These are phyloP conservation scores for Lipomyces mesembrius DNA, from an alignment of 805 yeast genomes.

Conservation along the genomic window DNA sequence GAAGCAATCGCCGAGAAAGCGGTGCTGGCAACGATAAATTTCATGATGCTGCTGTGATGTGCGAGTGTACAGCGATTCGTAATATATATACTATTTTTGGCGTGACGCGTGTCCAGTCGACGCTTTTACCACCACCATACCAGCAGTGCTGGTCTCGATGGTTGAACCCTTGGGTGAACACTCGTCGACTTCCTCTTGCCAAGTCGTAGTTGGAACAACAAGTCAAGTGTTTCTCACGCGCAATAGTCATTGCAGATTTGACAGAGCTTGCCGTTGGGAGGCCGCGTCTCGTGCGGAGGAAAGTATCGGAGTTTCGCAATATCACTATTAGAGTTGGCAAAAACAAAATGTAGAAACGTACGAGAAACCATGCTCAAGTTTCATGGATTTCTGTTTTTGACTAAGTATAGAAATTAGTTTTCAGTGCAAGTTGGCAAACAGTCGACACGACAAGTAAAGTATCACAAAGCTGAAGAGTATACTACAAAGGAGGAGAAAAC, in stretches of 20 bases:
- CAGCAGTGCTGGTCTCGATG: too few species aligned
- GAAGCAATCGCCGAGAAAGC: slow-evolving; percentile 33
- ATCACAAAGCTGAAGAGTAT: background rate
- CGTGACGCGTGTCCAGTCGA: too few species aligned
- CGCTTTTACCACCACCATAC: too few species aligned
- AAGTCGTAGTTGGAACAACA: too few species aligned
- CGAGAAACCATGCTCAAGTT: background rate
- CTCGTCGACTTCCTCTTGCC: too few species aligned
- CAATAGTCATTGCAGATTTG: too few species aligned
- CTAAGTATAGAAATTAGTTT: background rate
- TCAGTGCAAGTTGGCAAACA: background rate
- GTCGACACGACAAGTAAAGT: background rate
- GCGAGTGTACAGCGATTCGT: background rate
- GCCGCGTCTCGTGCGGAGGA: too few species aligned
- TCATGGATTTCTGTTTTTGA: background rate
- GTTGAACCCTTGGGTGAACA: too few species aligned
- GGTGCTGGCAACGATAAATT: slow-evolving; percentile 31
- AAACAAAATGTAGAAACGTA: background rate
- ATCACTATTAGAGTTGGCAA: background rate
- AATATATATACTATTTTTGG: background rate
- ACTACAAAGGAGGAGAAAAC: too few species aligned
- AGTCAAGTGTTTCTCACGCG: too few species aligned
- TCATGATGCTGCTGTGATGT: slow-evolving; percentile 18
- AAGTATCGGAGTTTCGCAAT: background rate
- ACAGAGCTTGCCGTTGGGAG: too few species aligned